Evolutionary conservation across 2,329 filamentous ascomycete species (phyloP).

Genomic region (Rhinocladiella mackenziei): DNA sequence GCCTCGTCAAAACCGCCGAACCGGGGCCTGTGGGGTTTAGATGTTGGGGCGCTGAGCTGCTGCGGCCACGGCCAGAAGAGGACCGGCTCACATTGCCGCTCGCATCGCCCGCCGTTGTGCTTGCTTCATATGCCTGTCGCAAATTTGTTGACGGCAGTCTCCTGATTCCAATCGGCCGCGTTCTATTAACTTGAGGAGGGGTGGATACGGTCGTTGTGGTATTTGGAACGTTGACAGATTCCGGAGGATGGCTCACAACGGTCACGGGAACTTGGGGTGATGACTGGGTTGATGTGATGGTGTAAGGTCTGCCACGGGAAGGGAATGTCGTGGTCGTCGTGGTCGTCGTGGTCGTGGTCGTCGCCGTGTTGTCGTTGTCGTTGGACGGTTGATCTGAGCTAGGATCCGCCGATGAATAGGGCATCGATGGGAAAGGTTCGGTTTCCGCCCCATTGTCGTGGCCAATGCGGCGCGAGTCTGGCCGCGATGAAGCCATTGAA

Average conservation of each 20-base stretch:
- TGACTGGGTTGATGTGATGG: constrained; percentile 14
- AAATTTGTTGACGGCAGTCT: constrained; percentile 21
- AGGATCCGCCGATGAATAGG: constrained; percentile 12
- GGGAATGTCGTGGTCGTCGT: constrained; percentile 17
- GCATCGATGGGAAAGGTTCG: constrained; percentile 24
- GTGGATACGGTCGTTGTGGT: constrained; percentile 14
- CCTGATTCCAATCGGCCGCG: constrained; percentile 26
- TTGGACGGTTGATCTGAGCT: constrained; percentile 4
- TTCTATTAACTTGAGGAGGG: constrained; percentile 11
- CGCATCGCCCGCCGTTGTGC: constrained; percentile 3
- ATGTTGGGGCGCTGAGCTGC: constrained; percentile 25
- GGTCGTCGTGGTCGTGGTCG: constrained; percentile 14
- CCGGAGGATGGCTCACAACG: constrained; percentile 5
- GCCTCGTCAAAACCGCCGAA: constrained; percentile 16
- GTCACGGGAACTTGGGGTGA: constrained; percentile 5
- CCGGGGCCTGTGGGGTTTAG: constrained; percentile 4
- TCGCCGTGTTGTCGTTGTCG: constrained; percentile 9
- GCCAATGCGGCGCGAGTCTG: constrained; percentile 14
- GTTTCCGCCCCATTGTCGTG: constrained; percentile 11
- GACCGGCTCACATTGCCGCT: constrained; percentile 12
- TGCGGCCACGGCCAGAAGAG: constrained; percentile 18
- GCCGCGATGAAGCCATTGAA: constrained; percentile 19
- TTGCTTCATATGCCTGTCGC: constrained; percentile 2
- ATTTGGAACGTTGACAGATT: constrained; percentile 7
- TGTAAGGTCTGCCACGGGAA: constrained; percentile 23